Base-by-base conservation (phyloP, 306 rosid species). In the Malus asiatica region DNA sequence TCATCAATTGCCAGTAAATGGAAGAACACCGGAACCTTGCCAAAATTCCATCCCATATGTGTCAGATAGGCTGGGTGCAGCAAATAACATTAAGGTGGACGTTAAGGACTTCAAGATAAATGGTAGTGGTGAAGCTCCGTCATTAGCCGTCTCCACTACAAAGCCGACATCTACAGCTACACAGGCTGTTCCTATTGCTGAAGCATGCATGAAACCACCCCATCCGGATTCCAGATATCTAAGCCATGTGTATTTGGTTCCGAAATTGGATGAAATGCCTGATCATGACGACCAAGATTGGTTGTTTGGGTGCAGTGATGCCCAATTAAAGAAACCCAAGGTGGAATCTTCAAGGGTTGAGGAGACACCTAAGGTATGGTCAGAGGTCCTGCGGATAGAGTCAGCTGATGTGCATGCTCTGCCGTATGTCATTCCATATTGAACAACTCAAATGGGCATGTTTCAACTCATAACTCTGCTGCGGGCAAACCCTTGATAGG, bases 351-450 rank as follows among this genome's bases (percentile, higher is more conserved):
- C 84, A 32, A 74, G 46, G 73, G 76, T 44, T 82, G 87, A 78
- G 80, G 91, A 74, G 73, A 72, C 76, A 46, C 86, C 71, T 6
- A 87, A 81, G 66, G 97, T 92, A 35, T 95, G 98, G 98, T 93
- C 95, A n/a, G 96, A 92, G 81, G 92, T 83, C 78, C 77, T 87
- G 85, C 90, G 82, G 77, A 72, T 95, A 73, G 96, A 86, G 81
- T 74, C 84, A 0, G 88, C 88, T 66, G 93, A 90, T 75, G 71
- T 90, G 62, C 83, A 72, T 66, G 97, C 97, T 74, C 84, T 92
- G 78, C 99, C 99, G 1, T 95, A 92, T 77, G 99, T 95, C 60
- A 76, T 95, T 82, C 99, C 97, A 11, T 90, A 92, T 81, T 92
- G 87, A 95, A 76, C 68, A 58, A 52, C 74, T 79, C 70, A 15